phyloP scores from a whole-genome alignment of 2,329 filamentous ascomycete species.

The Purpureocillium lavendulum region DNA sequence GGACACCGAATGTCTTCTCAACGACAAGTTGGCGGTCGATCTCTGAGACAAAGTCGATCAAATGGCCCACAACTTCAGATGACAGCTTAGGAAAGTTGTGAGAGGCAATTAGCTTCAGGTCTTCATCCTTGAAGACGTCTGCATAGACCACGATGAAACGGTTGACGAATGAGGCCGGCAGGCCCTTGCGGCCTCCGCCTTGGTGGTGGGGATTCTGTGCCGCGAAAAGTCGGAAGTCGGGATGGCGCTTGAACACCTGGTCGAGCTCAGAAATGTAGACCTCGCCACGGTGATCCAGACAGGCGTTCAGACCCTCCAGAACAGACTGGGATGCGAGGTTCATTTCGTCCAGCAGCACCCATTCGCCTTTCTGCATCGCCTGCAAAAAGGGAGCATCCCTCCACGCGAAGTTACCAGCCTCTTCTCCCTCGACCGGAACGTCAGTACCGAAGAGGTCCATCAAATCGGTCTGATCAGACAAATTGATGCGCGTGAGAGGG shows the following conservation, averaged over 20 bases:
- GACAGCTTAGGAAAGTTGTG: slow-evolving; percentile 64
- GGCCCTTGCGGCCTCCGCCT: slow-evolving; percentile 86
- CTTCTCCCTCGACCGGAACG: slow-evolving; percentile 87
- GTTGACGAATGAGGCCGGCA: slow-evolving; percentile 95
- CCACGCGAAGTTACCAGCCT: slow-evolving; percentile 89
- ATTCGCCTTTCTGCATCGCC: slow-evolving; percentile 94
- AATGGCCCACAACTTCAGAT: slow-evolving; percentile 47
- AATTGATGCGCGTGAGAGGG: slow-evolving; percentile 84
- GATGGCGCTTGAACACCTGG: slow-evolving; percentile 84
- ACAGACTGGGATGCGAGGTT: slow-evolving; percentile 96
- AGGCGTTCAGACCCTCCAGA: slow-evolving; percentile 91
- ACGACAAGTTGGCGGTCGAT: slow-evolving; percentile 65
- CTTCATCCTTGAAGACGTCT: slow-evolving; percentile 74
- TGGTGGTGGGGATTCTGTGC: slow-evolving; percentile 98
- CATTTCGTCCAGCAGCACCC: slow-evolving; percentile 98
- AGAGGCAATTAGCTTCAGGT: slow-evolving; percentile 73
- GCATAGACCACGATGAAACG: slow-evolving; percentile 97
- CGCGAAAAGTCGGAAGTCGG: slow-evolving; percentile 87
- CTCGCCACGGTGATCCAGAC: slow-evolving; percentile 90
- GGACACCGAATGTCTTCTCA: slow-evolving; percentile 47
- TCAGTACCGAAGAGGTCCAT: slow-evolving; percentile 98
- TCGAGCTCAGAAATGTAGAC: slow-evolving; percentile 94
- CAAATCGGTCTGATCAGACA: slow-evolving; percentile 95
- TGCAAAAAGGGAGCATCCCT: slow-evolving; percentile 89
- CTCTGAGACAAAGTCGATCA: slow-evolving; percentile 75